Evolutionary conservation across 768 basidiomycete species (phyloP).

Genomic region (Termitomyces sp.): DNA sequence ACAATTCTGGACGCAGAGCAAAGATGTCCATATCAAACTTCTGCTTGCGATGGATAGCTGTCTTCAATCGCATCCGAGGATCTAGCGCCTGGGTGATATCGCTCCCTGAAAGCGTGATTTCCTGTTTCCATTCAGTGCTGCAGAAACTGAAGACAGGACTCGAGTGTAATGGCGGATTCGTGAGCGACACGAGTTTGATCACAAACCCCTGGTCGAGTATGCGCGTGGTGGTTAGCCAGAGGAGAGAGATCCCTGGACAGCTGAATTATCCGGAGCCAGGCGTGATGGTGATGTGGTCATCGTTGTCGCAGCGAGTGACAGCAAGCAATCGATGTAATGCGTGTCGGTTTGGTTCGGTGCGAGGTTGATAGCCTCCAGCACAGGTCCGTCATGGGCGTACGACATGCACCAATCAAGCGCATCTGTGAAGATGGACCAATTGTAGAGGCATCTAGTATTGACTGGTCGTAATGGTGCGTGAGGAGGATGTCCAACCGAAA

Average conservation of each 20-base stretch:
- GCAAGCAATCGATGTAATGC: slow-evolving; percentile 92
- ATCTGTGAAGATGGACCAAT: slow-evolving; percentile 47
- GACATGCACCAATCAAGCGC: slow-evolving; percentile 72
- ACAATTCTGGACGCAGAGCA: no score
- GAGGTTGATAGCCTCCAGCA: slow-evolving; percentile 94
- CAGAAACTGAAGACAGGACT: slow-evolving; percentile 91
- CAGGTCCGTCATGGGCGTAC: slow-evolving; percentile 88
- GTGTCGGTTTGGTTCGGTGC: slow-evolving; percentile 90
- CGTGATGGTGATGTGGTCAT: slow-evolving; percentile 69
- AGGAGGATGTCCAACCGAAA: slow-evolving; percentile 90
- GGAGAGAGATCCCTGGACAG: slow-evolving; percentile 75
- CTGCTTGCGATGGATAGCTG: slow-evolving; percentile 36
- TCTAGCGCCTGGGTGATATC: slow-evolving; percentile 47
- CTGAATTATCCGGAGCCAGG: slow-evolving; percentile 91
- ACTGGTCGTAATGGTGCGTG: slow-evolving; percentile 83
- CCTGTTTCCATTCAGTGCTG: slow-evolving; percentile 52
- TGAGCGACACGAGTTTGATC: slow-evolving; percentile 81
- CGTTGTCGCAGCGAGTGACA: slow-evolving; percentile 81
- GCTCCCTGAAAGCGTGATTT: slow-evolving; percentile 37
- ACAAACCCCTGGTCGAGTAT: slow-evolving; percentile 93
- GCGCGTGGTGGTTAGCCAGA: slow-evolving; percentile 88
- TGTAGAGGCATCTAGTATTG: slow-evolving; percentile 39
- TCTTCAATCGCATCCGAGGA: slow-evolving; percentile 39
- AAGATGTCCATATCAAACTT: no score
- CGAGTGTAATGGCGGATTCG: slow-evolving; percentile 88